These are phyloP conservation scores for Fusarium duplospermum DNA, from an alignment of 2,329 filamentous ascomycete species.

Conservation along the genomic window DNA sequence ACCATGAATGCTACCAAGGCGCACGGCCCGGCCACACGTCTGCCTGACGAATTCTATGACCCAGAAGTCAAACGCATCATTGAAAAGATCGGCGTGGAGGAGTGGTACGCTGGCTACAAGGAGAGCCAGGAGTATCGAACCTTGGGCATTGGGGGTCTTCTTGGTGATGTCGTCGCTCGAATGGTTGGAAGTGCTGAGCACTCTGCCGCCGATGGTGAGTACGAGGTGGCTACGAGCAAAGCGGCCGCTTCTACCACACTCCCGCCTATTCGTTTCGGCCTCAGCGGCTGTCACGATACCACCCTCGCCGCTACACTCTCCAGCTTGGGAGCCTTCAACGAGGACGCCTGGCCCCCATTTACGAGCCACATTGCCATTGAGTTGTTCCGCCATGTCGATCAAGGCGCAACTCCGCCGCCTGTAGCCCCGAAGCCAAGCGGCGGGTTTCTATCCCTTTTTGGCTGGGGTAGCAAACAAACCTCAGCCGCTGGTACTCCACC, in stretches of 20 bases:
- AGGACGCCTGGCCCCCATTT: conserved; percentile 87
- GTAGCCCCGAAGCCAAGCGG: conserved; percentile 27
- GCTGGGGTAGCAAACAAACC: conserved; percentile 32
- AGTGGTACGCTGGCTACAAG: conserved; percentile 91
- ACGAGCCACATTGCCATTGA: conserved; percentile 93
- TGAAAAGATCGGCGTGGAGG: conserved; percentile 82
- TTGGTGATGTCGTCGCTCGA: conserved; percentile 84
- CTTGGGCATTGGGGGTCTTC: conserved; percentile 84
- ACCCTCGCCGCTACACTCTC: conserved; percentile 84
- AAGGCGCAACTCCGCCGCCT: conserved; percentile 27
- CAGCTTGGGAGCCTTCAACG: conserved; percentile 82
- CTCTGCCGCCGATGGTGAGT: conserved; percentile 63
- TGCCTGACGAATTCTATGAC: conserved; percentile 92
- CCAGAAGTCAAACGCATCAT: conserved; percentile 75
- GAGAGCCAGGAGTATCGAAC: conserved; percentile 89
- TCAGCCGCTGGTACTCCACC: conserved; percentile 47
- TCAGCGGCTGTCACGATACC: conserved; percentile 93
- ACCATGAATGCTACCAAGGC: conserved; percentile 90
- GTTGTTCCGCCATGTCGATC: conserved; percentile 74
- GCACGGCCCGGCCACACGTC: conserved; percentile 77
- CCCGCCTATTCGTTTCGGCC: conserved; percentile 74
- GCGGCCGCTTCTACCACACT: conserved; percentile 47
- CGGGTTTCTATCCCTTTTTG: conserved; percentile 42
- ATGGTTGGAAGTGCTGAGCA: conserved; percentile 76
- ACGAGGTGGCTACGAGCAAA: conserved; percentile 55